Base-by-base conservation (phyloP, 2,329 filamentous ascomycete genomes). In the Dactylellina cionopaga region DNA sequence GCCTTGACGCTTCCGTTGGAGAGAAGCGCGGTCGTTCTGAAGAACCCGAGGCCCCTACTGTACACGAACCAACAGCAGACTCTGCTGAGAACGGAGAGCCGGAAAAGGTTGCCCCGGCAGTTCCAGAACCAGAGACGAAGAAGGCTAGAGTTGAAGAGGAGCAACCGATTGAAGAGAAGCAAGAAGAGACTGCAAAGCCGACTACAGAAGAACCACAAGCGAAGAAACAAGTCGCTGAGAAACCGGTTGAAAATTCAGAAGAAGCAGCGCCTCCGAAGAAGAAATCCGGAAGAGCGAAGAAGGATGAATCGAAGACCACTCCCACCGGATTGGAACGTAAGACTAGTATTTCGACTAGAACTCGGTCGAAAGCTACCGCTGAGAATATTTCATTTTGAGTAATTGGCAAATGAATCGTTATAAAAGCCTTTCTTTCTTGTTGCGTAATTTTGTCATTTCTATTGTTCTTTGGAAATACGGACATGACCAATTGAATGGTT, bases 131-230 rank as follows among this genome's bases (percentile, higher is more conserved):
- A 3, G 66, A 71, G 35, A 11, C 51, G 6, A 71, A 71, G 43
- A 71, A 71, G 19, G 33, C 51, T 5, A 71, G 43, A n/a, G 59
- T 71, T n/a, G 58, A 68, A 27, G 54, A 58, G 39, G 37, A 49
- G 10, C 11, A 49, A 29, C 22, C 29, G 3, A 5, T 13, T 25
- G 17, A 15, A 5, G 41, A 37, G 19, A 17, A 52, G 17, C 29
- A n/a, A 19, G 22, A 58, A 43, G 19, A 17, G 0, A 19, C 37
- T 9, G 27, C 35, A 3, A 13, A 24, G 10, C 15, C 19, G 6
- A 1, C 24, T 2, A 17, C 17, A 37, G 1, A 37, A 13, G 51
- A 39, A 43, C 5, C 33, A 10, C 9, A 33, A 2, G 17, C 25
- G 5, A 13, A 46, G 15, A 49, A 31, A 25, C n/a, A 49, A 25